These are phyloP conservation scores for Friedmanniomyces simplex DNA, from an alignment of 495 filamentous ascomycete species.

Conservation along the genomic window DNA sequence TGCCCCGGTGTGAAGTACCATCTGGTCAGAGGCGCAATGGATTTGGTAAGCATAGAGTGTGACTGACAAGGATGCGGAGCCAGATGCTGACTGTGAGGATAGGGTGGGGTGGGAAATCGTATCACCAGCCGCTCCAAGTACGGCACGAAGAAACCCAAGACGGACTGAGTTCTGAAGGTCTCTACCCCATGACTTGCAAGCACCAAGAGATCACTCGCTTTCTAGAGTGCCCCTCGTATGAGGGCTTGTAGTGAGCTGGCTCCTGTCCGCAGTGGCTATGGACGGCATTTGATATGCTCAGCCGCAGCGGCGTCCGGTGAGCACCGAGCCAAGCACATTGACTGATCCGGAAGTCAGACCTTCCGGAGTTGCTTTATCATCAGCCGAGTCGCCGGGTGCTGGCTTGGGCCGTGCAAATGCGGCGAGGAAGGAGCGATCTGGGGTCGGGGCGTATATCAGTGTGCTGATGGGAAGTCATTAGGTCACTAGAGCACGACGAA, in stretches of 20 bases:
- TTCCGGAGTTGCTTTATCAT: not conserved
- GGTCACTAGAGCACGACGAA: too few relatives aligned
- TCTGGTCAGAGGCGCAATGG: slow-evolving; percentile 80
- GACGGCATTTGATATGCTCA: not conserved
- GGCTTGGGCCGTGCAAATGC: not conserved
- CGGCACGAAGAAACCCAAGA: slow-evolving; percentile 97
- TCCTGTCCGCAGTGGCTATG: not conserved
- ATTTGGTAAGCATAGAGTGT: slow-evolving; percentile 76
- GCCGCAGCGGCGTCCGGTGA: not conserved
- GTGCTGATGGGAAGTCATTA: too few relatives aligned
- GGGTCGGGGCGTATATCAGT: too few relatives aligned
- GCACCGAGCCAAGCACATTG: not conserved
- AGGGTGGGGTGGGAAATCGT: slow-evolving; percentile 86
- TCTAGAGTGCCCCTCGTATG: not conserved
- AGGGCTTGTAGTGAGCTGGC: not conserved
- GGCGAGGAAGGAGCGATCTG: too few relatives aligned
- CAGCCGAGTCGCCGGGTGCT: not conserved
- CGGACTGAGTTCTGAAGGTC: slow-evolving; percentile 28
- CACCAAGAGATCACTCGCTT: not conserved
- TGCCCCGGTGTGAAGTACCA: slow-evolving; percentile 97
- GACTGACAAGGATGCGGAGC: not conserved
- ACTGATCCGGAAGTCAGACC: not conserved
- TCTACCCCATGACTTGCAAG: too few relatives aligned
- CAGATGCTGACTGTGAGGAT: not conserved
- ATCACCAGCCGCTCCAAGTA: slow-evolving; percentile 86